Evolutionary conservation across 257 asterid species (phyloP), one percentile per base, ranked within the genome.

Genomic region (Penstemon eatonii): DNA sequence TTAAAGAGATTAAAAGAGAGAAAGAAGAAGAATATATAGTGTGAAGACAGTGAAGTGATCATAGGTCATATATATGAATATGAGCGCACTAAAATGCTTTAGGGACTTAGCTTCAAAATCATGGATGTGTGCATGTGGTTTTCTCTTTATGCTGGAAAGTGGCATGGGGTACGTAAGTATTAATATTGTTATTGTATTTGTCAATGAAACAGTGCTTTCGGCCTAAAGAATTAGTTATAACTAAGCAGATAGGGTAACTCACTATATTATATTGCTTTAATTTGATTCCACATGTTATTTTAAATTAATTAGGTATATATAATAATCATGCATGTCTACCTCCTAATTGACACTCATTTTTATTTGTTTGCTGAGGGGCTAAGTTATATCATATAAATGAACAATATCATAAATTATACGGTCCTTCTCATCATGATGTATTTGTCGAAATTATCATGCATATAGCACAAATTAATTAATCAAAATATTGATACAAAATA

Each of bases 41-140:
- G 67, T 44, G 18, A 15, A 15, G 18, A 15, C 18, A 15, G 64
- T 25, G 33, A 25, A 25, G 33, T 25, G 33, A 59, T n/a, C n/a
- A n/a, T 59, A n/a, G 64, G 64, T 5, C 63, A 58, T 56, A 9
- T 15, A 15, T 15, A 15, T 15, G 18, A 12, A 15, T 15, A 15
- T 15, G 18, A 12, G 9, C 3, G 7, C 8, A 36, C 5, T 33
- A 56, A 58, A 38, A 33, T 41, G 62, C 42, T 60, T 60, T 5
- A 60, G 40, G 65, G 65, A 60, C 65, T 58, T 58, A 5, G 63
- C 46, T 58, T 5, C 25, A 18, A 57, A 57, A 57, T 57, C 63
- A 60, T 60, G n/a, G 51, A 37, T 42, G 45, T 63, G 55, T 63
- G 67, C 67, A 63, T 45, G 67, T 63, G 67, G 67, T 63, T 63